Base-by-base conservation (phyloP, 2,329 filamentous ascomycete species). In the Zymoseptoria brevis region DNA sequence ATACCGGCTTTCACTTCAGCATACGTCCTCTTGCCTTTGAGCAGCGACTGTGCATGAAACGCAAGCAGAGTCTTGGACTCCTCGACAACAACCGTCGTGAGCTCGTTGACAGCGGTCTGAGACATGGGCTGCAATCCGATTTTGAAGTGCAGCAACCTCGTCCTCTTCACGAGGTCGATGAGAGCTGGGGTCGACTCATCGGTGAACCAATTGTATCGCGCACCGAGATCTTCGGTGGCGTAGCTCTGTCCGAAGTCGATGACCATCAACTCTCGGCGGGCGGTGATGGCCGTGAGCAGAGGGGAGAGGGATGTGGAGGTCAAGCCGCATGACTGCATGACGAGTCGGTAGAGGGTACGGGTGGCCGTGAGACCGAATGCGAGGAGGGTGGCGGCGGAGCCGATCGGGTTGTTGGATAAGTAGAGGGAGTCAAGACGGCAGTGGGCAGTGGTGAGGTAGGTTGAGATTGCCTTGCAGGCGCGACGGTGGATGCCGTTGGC, bases 171-270 rank as follows among this genome's bases (percentile, higher is more conserved):
- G 19, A 80, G 64, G 13, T 65, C 60, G 41, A 65, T 60, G 8
- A 81, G 68, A 21, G 72, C 63, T 13, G 71, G 67, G 22, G 71
- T 64, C 19, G 71, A 69, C 4, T 50, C 69, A 59, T 78, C 76
- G 26, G 75, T 74, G 50, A 81, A 70, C 67, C 74, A 80, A 60
- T 81, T 81, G 70, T 77, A 80, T 26, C 75, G 75, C 65, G 75
- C 73, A 29, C 70, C 69, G 1, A 79, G 73, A 59, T 80, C 78
- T 29, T 74, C 64, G 9, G 78, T 81, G n/a, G 75, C 73, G 64
- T 75, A 80, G 19, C 73, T 74, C 64, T 80, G 79, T 16, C 77
- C 76, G 4, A 81, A 60, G 61, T 80, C 77, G 9, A 81, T 64
- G 19, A 68, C 69, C 11, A 69, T 70, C 19, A 80, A 67, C 30